Percentiles rank a stretch among this genome's conserved stretches.
phyloP scores from a whole-genome alignment of 495 filamentous ascomycete genomes.

The Penicillium odoratum region DNA sequence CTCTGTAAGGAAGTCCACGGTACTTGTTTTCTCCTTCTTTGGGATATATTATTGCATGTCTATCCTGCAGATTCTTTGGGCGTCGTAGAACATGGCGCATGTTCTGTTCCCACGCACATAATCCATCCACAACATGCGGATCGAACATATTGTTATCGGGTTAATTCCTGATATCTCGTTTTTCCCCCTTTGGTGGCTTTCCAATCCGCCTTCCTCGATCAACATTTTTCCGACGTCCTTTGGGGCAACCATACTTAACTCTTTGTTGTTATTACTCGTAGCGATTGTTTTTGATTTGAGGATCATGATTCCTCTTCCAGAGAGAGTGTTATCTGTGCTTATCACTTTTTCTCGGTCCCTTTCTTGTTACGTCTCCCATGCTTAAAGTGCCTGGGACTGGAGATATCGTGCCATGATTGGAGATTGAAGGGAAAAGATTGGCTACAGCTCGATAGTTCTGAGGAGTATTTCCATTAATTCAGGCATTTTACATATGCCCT shows the following conservation, averaged over 20 bases:
- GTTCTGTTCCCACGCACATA: slow-evolving; percentile 21
- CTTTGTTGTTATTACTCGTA: slow-evolving; percentile 26
- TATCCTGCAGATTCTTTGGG: slow-evolving; percentile 29
- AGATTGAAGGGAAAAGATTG: slow-evolving; percentile 19
- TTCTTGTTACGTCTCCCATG: slow-evolving; percentile 2
- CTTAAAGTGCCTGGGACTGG: slow-evolving; percentile 1
- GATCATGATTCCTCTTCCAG: slow-evolving; percentile 21
- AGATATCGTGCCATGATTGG: slow-evolving; percentile 8
- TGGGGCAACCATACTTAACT: slow-evolving; percentile 27
- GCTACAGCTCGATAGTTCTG: slow-evolving; percentile 24
- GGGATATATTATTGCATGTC: slow-evolving; percentile 33
- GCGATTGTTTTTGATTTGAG: slow-evolving; percentile 25
- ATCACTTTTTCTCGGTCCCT: slow-evolving; percentile 17
- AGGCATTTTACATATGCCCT: slow-evolving; percentile 22
- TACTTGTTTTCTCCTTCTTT: slow-evolving; percentile 20
- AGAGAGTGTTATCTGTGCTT: slow-evolving; percentile 14
- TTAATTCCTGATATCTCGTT: slow-evolving; percentile 14
- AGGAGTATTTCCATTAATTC: slow-evolving; percentile 25
- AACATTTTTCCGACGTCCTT: slow-evolving; percentile 19
- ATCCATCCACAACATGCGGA: slow-evolving; percentile 22
- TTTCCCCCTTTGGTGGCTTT: slow-evolving; percentile 6
- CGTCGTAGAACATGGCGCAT: slow-evolving; percentile 11
- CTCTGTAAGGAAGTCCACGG: slow-evolving; percentile 56
- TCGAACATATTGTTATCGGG: slow-evolving; percentile 33
- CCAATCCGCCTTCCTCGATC: slow-evolving; percentile 3